Evolutionary conservation across 108 stramenopile genomes (phyloP), one percentile per base, ranked within the genome.

Genomic region (Discostella stelligeroides): DNA sequence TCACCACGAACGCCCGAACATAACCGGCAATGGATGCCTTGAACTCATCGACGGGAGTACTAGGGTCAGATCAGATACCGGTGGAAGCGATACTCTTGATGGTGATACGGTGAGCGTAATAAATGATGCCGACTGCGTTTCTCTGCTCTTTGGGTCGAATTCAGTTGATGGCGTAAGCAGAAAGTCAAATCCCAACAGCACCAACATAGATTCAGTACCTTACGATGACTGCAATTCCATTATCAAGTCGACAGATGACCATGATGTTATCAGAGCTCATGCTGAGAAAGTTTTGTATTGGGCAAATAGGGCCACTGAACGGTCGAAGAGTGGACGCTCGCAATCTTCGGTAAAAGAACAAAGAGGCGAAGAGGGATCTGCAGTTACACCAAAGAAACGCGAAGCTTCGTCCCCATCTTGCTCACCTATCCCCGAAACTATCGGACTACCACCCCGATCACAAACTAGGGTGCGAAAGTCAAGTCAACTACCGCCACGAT

Each of bases 221-320:
- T 34, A 6, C 34, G 34, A 34, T 34, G 6, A 6, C 34, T 72
- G 60, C 45, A 72, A 63, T 18, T 30, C 45, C 5, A 53, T 53
- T 23, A 43, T 46, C 24, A 51, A 20, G 48, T 27, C 29, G 39
- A 48, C 25, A 11, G 58, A 47, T n/a, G 75, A 76, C 51, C 82
- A 79, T 27, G 56, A 66, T 50, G 58, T 41, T 11, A 79, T 83
- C 27, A 61, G 82, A 41, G 64, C 50, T 0, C 82, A 83, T 58
- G 82, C 82, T 7, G 68, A 68, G 40, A 79, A 72, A 37, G 28
- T 83, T 25, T 54, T 83, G n/a, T 71, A 61, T 41, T 83, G 69
- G 72, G 82, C 82, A n/a, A 74, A 83, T 46, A 83, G 74, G 65
- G 68, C 63, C 0, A 21, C 75, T 0, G 75, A 76, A 42, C 39